Evolutionary conservation across 257 asterid genomes (phyloP).

Genomic region (Gardenia jasminoides): DNA sequence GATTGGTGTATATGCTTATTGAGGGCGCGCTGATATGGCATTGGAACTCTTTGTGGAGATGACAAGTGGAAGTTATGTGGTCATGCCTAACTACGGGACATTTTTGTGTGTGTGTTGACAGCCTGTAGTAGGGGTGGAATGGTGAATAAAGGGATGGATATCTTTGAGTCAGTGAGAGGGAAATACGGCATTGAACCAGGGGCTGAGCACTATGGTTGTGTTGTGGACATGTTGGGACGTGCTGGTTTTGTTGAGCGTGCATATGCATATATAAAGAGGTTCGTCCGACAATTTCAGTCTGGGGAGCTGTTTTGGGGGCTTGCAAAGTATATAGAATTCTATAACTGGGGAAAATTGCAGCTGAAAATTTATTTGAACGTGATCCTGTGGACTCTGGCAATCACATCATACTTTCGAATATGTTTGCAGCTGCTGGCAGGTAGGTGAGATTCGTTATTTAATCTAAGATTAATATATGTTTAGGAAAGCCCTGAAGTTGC

Average conservation of each 20-base stretch:
- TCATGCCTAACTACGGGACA: conserved; percentile 69
- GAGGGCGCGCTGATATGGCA: conserved; percentile 70
- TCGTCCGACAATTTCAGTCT: conserved; percentile 64
- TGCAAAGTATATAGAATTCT: conserved; percentile 66
- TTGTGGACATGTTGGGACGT: conserved; percentile 87
- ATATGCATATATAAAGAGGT: conserved; percentile 42
- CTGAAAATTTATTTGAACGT: conserved; percentile 66
- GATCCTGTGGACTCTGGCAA: conserved; percentile 89
- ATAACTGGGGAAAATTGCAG: conserved; percentile 72
- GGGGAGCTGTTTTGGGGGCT: conserved; percentile 90
- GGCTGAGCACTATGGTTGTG: conserved; percentile 83
- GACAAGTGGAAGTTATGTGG: conserved; percentile 28
- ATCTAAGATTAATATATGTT: background rate
- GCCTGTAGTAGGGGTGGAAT: conserved; percentile 94
- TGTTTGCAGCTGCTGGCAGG: conserved; percentile 69
- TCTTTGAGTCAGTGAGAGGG: conserved; percentile 58
- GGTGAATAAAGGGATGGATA: conserved; percentile 60
- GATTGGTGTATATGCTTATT: conserved; percentile 85
- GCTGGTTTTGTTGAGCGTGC: conserved; percentile 85
- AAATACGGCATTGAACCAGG: conserved; percentile 62
- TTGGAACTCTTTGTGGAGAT: conserved; percentile 51
- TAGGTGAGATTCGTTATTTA: conserved; percentile 6
- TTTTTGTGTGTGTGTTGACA: conserved; percentile 66
- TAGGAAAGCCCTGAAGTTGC: background rate
- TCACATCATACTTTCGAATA: conserved; percentile 73